Evolutionary conservation across 2,329 filamentous ascomycete genomes (phyloP).

Genomic region (Aspergillus ochraceoroseus): DNA sequence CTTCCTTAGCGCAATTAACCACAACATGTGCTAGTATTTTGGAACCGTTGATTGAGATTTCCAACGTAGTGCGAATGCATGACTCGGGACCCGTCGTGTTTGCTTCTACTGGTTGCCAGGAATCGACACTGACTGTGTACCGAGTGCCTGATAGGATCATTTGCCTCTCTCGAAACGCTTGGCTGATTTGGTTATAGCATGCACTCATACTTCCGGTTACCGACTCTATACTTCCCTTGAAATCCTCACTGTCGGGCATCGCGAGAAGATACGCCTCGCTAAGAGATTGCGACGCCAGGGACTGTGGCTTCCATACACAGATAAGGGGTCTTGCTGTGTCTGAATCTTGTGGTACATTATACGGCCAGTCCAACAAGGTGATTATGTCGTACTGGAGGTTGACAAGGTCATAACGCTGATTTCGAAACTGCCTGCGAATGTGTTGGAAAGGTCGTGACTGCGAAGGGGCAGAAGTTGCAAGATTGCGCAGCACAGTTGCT

Average conservation of each 20-base stretch:
- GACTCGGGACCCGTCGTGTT: slow-evolving; percentile 4
- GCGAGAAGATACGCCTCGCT: not conserved
- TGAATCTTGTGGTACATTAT: not conserved
- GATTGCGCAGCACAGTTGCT: not conserved
- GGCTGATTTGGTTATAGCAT: slow-evolving; percentile 24
- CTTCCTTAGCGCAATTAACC: slow-evolving; percentile 9
- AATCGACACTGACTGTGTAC: slow-evolving; percentile 12
- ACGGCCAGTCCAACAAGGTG: slow-evolving; percentile 14
- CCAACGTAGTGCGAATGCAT: slow-evolving; percentile 15
- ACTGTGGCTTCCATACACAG: slow-evolving; percentile 20
- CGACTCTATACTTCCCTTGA: not conserved
- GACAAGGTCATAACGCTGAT: slow-evolving; percentile 36
- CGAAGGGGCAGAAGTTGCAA: not conserved
- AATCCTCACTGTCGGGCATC: not conserved
- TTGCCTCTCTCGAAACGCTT: slow-evolving; percentile 12
- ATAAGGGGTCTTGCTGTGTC: slow-evolving; percentile 4
- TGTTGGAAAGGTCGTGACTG: slow-evolving; percentile 20
- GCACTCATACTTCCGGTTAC: slow-evolving; percentile 3
- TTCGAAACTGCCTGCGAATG: slow-evolving; percentile 30
- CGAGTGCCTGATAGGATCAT: not conserved
- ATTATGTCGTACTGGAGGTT: slow-evolving; percentile 28
- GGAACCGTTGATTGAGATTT: slow-evolving; percentile 22
- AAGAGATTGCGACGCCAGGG: not conserved
- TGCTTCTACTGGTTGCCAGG: slow-evolving; percentile 14
- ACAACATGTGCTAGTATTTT: slow-evolving; percentile 22